Conservation (phyloP, 345 rosid genomes). For the Camelina laxa region DNA sequence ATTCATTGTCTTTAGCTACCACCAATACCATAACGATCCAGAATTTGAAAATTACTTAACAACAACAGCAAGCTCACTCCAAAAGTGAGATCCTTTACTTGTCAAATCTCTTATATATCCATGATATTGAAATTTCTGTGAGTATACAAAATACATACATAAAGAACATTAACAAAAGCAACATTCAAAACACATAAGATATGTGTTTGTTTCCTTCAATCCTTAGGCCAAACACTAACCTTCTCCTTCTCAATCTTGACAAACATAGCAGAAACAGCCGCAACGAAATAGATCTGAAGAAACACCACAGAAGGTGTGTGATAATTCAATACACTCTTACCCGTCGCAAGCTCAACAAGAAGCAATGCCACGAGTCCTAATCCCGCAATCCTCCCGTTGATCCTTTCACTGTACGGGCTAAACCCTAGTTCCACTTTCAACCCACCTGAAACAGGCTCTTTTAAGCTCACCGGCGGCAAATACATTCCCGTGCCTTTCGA, state of each 20-base stretch:
- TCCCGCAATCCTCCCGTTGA: constrained; percentile 76
- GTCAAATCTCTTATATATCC: constrained; percentile 25
- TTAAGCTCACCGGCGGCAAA: constrained; percentile 77
- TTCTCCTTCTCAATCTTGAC: constrained; percentile 80
- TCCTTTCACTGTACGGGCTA: constrained; percentile 67
- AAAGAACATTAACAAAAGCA: not conserved
- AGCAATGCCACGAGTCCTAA: constrained; percentile 76
- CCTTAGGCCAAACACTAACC: constrained; percentile 74
- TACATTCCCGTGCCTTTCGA: constrained; percentile 52
- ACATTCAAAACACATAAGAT: not conserved
- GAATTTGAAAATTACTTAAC: constrained; percentile 2
- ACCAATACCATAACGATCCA: not conserved
- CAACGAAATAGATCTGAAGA: constrained; percentile 73
- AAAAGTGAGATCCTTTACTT: constrained; percentile 21
- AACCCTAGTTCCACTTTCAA: constrained; percentile 85
- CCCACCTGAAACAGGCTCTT: constrained; percentile 69
- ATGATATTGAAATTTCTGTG: constrained; percentile 2
- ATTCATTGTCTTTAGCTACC: not conserved
- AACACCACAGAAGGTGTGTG: constrained; percentile 79
- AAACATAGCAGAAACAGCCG: constrained; percentile 65
- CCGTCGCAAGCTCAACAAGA: constrained; percentile 88
- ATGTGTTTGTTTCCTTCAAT: constrained; percentile 12
- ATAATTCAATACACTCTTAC: constrained; percentile 75
- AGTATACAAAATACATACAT: constrained; percentile 27
- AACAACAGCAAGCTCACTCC: constrained; percentile 17